These are phyloP conservation scores for Taiozyma sp. DNA, from an alignment of 1,139 yeast species.

Conservation along the genomic window DNA sequence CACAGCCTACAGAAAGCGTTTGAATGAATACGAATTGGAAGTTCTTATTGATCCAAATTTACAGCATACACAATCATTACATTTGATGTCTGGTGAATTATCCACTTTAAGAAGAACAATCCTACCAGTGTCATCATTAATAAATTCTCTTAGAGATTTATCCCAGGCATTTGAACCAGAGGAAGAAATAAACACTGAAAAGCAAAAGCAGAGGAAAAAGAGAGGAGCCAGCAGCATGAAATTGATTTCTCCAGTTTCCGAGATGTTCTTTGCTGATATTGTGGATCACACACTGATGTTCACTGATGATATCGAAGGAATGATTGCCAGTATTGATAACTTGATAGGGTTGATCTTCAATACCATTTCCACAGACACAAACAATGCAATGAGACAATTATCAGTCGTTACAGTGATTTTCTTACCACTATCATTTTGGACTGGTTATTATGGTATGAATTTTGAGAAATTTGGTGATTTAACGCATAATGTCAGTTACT, in stretches of 20 bases:
- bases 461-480: slow-evolving; percentile 45
- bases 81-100: slow-evolving; percentile 46
- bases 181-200: slow-evolving; percentile 4
- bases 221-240: background rate
- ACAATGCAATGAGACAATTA: slow-evolving; percentile 45
- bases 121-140: slow-evolving; percentile 39
- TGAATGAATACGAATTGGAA: slow-evolving; percentile 45
- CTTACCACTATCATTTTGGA: slow-evolving; percentile 48
- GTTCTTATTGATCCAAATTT: slow-evolving; percentile 44
- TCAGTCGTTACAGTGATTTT: slow-evolving; percentile 50
- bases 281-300: slow-evolving; percentile 47
- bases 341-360: slow-evolving; percentile 47
- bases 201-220: background rate
- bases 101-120: slow-evolving; percentile 39
- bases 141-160: slow-evolving; percentile 39
- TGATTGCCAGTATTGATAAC: slow-evolving; percentile 45
- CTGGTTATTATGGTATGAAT: slow-evolving; percentile 59
- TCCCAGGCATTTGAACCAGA: slow-evolving; percentile 14
- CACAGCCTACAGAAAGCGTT: slow-evolving; percentile 45
- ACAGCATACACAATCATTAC: slow-evolving; percentile 45
- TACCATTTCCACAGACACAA: slow-evolving; percentile 46
- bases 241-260: slow-evolving; percentile 19
- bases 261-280: slow-evolving; percentile 45
- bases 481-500: slow-evolving; percentile 36
- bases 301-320: slow-evolving; percentile 46